These are phyloP conservation scores for Fusarium sp. DNA, from an alignment of 2,329 filamentous ascomycete species.

Conservation along the genomic window DNA sequence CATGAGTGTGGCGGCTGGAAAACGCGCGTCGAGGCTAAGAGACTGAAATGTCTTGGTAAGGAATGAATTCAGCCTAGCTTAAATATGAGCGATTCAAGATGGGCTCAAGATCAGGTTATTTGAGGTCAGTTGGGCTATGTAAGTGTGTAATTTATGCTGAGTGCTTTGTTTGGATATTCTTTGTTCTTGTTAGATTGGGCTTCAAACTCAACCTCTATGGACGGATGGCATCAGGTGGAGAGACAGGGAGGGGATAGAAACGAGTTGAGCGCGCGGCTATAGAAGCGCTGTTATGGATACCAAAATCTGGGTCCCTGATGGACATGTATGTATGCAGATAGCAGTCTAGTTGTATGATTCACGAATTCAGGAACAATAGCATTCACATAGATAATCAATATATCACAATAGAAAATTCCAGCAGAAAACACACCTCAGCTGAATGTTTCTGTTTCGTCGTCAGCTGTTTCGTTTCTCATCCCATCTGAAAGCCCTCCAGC, in stretches of 20 bases:
- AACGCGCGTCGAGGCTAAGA: conserved; percentile 28
- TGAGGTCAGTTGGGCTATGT: neutral
- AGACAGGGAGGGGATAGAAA: neutral
- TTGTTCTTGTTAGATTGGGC: neutral
- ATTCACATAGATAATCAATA: neutral
- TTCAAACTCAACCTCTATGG: neutral
- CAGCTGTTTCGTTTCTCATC: conserved; percentile 19
- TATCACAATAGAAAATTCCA: neutral
- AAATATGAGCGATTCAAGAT: neutral
- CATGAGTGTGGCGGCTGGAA: conserved; percentile 20
- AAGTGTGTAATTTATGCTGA: neutral
- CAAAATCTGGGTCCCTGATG: neutral
- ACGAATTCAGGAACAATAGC: neutral
- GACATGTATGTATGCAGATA: neutral
- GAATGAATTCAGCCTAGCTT: conserved; percentile 23
- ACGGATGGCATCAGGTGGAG: neutral
- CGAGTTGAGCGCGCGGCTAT: conserved; percentile 18
- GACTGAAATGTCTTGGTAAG: conserved; percentile 20
- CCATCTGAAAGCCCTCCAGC: conserved; percentile 11
- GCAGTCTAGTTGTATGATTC: neutral
- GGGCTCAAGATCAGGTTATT: neutral
- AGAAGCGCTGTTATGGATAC: conserved; percentile 11
- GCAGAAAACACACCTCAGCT: neutral
- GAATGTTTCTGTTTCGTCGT: conserved; percentile 16
- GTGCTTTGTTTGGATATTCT: conserved; percentile 15